Evolutionary conservation across 495 filamentous ascomycete genomes (phyloP).

Genomic region (Lentithecium fluviatile): DNA sequence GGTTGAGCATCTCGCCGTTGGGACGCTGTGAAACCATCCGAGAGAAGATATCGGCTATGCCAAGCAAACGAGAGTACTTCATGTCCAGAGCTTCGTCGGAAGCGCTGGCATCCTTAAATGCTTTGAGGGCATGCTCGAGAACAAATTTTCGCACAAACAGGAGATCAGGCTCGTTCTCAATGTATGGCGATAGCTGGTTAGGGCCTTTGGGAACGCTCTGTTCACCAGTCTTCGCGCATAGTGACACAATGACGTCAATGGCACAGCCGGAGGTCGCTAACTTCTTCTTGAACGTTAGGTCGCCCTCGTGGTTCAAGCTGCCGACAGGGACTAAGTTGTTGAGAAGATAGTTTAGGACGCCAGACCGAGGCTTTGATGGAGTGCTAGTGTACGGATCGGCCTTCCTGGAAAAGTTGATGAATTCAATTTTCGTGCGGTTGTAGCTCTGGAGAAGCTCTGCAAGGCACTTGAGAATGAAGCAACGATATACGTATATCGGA

Average conservation of each 20-base stretch:
- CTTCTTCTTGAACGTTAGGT: slow-evolving; percentile 76
- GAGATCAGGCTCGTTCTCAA: slow-evolving; percentile 79
- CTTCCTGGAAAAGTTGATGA: slow-evolving; percentile 96
- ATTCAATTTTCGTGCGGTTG: slow-evolving; percentile 92
- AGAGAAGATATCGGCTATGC: slow-evolving; percentile 85
- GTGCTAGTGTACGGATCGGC: slow-evolving; percentile 78
- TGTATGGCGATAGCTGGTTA: slow-evolving; percentile 53
- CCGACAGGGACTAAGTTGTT: slow-evolving; percentile 79
- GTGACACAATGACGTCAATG: slow-evolving; percentile 75
- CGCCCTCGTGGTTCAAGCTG: slow-evolving; percentile 71
- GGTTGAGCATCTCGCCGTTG: slow-evolving; percentile 44
- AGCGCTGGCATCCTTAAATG: slow-evolving; percentile 83
- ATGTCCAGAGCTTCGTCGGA: slow-evolving; percentile 78
- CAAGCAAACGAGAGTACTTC: slow-evolving; percentile 83
- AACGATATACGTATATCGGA: slow-evolving; percentile 92
- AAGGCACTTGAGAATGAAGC: slow-evolving; percentile 90
- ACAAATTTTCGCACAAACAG: slow-evolving; percentile 92
- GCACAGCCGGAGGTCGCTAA: slow-evolving; percentile 79
- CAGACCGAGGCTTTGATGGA: slow-evolving; percentile 90
- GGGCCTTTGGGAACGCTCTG: slow-evolving; percentile 49
- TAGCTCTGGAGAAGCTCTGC: slow-evolving; percentile 91
- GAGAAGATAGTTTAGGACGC: slow-evolving; percentile 88
- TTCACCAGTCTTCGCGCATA: slow-evolving; percentile 86
- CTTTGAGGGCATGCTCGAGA: slow-evolving; percentile 85
- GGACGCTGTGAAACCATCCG: slow-evolving; percentile 83